phyloP scores from a whole-genome alignment of 1,284 basidiomycete species.

The Rhodotorula glutinis region DNA sequence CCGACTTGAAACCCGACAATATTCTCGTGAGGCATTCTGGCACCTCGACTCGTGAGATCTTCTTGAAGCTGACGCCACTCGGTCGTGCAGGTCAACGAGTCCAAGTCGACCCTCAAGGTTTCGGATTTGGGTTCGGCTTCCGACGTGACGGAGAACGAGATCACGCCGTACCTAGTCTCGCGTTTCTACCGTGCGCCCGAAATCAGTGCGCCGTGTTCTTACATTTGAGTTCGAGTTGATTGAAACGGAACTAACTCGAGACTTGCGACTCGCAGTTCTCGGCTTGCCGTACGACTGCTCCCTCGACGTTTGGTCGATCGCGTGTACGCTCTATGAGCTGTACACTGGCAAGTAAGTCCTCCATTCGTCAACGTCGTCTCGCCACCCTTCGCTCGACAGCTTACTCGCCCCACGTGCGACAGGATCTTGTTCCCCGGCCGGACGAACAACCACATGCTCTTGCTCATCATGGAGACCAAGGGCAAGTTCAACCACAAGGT shows the following conservation, averaged over 20 bases:
- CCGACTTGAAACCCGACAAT: slow-evolving; percentile 97
- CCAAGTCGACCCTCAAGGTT: slow-evolving; percentile 87
- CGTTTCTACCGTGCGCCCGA: slow-evolving; percentile 98
- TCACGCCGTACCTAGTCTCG: slow-evolving; percentile 96
- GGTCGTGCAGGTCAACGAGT: slow-evolving; percentile 74
- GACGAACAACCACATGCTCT: slow-evolving; percentile 96
- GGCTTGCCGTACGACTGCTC: slow-evolving; percentile 91
- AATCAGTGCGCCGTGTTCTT: slow-evolving; percentile 65
- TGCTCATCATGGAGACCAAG: slow-evolving; percentile 92
- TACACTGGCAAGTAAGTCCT: slow-evolving; percentile 76
- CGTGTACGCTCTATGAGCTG: slow-evolving; percentile 95
- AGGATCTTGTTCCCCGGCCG: slow-evolving; percentile 90
- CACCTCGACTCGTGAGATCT: not conserved
- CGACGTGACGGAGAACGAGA: slow-evolving; percentile 89
- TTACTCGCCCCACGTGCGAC: not conserved
- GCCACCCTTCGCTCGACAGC: not conserved
- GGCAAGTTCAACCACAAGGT: slow-evolving; percentile 90
- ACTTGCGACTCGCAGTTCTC: slow-evolving; percentile 61
- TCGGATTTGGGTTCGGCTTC: slow-evolving; percentile 96
- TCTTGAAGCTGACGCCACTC: not conserved
- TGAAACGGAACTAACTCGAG: no score
- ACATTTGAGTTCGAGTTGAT: not conserved
- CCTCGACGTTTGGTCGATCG: slow-evolving; percentile 95
- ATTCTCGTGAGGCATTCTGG: slow-evolving; percentile 64
- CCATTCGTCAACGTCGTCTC: not conserved